Evolutionary conservation across 768 basidiomycete species (phyloP), one percentile per base, ranked within the genome.

Genomic region (Udeniomyces megalosporus): DNA sequence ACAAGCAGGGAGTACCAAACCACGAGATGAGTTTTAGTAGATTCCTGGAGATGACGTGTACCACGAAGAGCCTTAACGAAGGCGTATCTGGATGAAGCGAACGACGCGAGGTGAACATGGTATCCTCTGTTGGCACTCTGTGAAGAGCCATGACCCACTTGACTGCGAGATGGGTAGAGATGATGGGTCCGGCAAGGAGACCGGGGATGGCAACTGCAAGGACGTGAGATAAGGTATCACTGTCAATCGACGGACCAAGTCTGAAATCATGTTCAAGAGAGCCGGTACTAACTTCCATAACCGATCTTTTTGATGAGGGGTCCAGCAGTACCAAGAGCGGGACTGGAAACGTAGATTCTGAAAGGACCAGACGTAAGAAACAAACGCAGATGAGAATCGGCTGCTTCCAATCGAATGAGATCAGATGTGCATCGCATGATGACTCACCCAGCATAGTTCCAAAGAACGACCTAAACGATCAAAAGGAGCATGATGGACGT

Each of bases 301-400:
- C 26, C 32, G 59, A 71, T 61, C 17, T 62, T 67, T 66, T 70
- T 69, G 58, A 70, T 49, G 14, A 67, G 54, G 8, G 58, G 62
- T 15, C 71, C 71, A 14, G 71, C 71, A 4, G 69, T 66, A 4
- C 71, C 71, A 31, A 72, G 69, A 0, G 71, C 70, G 11, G 71
- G 71, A 4, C 67, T 68, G 22, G 71, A 67, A 34, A 71, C 66
- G 50, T 60, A 64, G 38, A 42, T 42, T 8, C 38, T 17, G 38
- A 42, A 8, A 42, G 38, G 17, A 17, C 38, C 10, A 17, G 38
- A 42, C 56, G 58, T 57, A 42, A 42, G 17, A 42, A 42, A 8
- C 38, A 42, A 17, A 17, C 10, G 8, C 38, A 42, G 38, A n/a
- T n/a, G n/a, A n/a, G n/a, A n/a, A n/a, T n/a, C n/a, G n/a, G n/a